Evolutionary conservation across 805 yeast species (phyloP).

Genomic region (Ogataea populi-albae): DNA sequence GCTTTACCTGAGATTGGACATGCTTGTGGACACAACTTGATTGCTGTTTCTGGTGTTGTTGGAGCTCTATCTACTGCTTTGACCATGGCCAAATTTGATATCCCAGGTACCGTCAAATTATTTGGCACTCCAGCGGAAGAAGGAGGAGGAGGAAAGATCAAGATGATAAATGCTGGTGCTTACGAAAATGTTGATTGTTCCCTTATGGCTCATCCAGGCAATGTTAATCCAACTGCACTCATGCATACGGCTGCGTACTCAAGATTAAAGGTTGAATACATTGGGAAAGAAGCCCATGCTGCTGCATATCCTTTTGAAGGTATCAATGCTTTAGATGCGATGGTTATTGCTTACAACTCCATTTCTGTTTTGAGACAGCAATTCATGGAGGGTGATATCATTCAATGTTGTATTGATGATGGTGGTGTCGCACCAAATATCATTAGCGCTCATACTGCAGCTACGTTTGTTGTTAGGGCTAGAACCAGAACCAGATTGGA

Average conservation of each 20-base stretch:
- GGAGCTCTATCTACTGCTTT: conserved; percentile 21
- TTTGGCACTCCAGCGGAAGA: conserved; percentile 33
- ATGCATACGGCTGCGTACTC: conserved; percentile 21
- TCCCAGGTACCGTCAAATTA: conserved; percentile 29
- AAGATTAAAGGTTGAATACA: conserved; percentile 17
- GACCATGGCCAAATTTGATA: conserved; percentile 20
- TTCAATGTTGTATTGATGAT: conserved; percentile 24
- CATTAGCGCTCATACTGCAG: conserved; percentile 24
- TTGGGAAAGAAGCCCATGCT: conserved; percentile 30
- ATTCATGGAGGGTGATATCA: conserved; percentile 24
- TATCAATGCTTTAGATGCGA: conserved; percentile 31
- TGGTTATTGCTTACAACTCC: conserved; percentile 25
- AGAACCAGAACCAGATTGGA: conserved; percentile 17
- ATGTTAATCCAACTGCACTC: conserved; percentile 13
- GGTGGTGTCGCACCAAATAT: conserved; percentile 29
- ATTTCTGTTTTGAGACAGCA: conserved; percentile 30
- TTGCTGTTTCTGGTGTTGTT: conserved; percentile 24
- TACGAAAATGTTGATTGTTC: conserved; percentile 25
- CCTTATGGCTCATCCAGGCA: conserved; percentile 28
- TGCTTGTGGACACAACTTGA: conserved; percentile 32
- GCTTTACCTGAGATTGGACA: conserved; percentile 31
- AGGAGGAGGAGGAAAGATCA: conserved; percentile 28
- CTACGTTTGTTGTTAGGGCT: conserved; percentile 19
- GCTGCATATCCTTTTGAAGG: conserved; percentile 32
- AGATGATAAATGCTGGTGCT: conserved; percentile 27